Conservation (phyloP, 176 grass and related monocot genomes). For the Carex myosuroides region DNA sequence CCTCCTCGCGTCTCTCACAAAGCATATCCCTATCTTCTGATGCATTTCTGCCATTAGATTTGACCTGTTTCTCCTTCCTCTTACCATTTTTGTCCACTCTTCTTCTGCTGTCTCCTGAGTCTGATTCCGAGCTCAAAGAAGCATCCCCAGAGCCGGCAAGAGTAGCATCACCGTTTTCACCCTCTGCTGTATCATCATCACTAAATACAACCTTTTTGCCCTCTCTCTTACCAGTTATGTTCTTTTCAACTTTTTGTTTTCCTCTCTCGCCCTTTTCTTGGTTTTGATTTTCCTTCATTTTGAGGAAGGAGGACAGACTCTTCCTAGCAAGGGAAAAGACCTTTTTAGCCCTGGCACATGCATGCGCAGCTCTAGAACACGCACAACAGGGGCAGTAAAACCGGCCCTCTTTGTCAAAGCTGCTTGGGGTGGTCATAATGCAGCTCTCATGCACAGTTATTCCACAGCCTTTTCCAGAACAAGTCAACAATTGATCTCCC, state of each 20-base stretch:
- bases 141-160: background rate
- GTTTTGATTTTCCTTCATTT: slow-evolving; percentile 12
- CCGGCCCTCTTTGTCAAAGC: background rate
- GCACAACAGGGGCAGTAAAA: slow-evolving; percentile 25
- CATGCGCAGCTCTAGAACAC: slow-evolving; percentile 8
- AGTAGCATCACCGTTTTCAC: background rate
- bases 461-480: slow-evolving; percentile 13
- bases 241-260: background rate
- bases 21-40: background rate
- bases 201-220: background rate
- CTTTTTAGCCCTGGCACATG: slow-evolving; percentile 12
- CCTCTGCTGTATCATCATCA: background rate
- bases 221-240: background rate
- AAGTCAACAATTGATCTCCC: slow-evolving; percentile 17
- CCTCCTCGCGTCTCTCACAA: background rate
- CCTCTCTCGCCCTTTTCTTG: background rate
- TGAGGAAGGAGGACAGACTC: background rate
- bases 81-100: background rate
- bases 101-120: background rate
- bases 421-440: background rate
- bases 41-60: background rate
- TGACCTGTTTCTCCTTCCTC: background rate
- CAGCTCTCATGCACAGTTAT: slow-evolving; percentile 22
- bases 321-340: background rate
- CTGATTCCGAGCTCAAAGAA: background rate